Percentiles rank a stretch among this genome's conserved stretches.
Evolutionary conservation across 2,329 filamentous ascomycete species (phyloP).

Genomic region (Dothistroma septosporum): DNA sequence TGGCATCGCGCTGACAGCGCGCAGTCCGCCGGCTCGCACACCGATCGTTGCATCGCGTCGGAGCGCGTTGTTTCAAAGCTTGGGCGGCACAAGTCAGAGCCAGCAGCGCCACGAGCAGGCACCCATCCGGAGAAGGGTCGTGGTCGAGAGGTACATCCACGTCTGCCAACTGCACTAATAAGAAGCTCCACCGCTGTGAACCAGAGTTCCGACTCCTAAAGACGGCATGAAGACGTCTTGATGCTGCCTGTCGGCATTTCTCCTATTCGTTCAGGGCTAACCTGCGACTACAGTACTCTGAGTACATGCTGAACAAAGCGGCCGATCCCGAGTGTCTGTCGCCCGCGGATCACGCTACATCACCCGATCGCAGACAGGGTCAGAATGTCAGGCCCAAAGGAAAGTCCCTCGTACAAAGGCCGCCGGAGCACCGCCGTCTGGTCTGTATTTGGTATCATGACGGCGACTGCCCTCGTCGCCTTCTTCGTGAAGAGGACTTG

Average conservation of each 20-base stretch:
- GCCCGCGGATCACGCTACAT: background rate
- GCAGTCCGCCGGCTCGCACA: background rate
- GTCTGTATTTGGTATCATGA: background rate
- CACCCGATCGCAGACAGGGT: conserved; percentile 6
- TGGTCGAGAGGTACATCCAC: background rate
- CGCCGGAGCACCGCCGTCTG: background rate
- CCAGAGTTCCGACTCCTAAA: background rate
- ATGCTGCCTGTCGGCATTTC: background rate
- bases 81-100: background rate
- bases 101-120: background rate
- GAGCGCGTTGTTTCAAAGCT: background rate
- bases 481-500: background rate
- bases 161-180: background rate
- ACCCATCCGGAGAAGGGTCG: background rate
- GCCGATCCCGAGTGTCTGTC: background rate
- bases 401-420: background rate
- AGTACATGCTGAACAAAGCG: background rate
- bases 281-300: conserved; percentile 3
- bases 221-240: background rate
- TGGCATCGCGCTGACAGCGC: background rate
- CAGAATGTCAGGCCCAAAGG: background rate
- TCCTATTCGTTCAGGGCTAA: conserved; percentile 8
- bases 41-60: background rate
- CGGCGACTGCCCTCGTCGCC: background rate
- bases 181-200: background rate